These are phyloP conservation scores for Henckelia pumila DNA, from an alignment of 257 asterid species.

Conservation along the genomic window DNA sequence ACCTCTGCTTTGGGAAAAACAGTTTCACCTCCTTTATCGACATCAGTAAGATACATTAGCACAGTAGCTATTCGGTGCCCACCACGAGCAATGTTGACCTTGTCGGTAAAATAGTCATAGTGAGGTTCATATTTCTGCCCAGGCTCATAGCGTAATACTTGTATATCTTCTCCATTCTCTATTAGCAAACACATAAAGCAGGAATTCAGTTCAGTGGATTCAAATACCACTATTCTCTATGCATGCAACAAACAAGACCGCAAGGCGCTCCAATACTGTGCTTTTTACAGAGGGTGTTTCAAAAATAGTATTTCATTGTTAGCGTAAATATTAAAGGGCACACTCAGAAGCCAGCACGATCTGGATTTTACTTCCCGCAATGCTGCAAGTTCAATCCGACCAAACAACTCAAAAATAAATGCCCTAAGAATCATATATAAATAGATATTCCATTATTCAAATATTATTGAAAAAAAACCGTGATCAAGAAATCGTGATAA, in stretches of 20 bases:
- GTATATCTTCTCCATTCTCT: slow-evolving; percentile 97
- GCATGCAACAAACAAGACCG: not conserved
- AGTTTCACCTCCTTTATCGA: slow-evolving; percentile 94
- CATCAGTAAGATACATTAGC: slow-evolving; percentile 89
- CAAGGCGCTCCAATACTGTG: not conserved
- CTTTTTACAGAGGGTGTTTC: not conserved
- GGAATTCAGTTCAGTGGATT: slow-evolving; percentile 1
- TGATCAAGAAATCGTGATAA: slow-evolving; percentile 10
- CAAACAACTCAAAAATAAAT: not conserved
- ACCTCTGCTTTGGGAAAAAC: slow-evolving; percentile 96
- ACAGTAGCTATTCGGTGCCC: slow-evolving; percentile 95
- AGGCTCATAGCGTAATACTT: slow-evolving; percentile 82
- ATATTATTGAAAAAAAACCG: not conserved
- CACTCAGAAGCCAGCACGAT: not conserved
- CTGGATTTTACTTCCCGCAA: not conserved
- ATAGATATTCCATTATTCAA: slow-evolving; percentile 7
- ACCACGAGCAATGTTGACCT: slow-evolving; percentile 81
- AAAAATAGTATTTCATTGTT: not conserved
- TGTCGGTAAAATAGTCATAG: slow-evolving; percentile 74
- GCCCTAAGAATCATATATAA: slow-evolving; percentile 9
- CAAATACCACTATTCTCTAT: slow-evolving; percentile 13
- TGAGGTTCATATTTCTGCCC: slow-evolving; percentile 97
- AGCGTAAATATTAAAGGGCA: not conserved
- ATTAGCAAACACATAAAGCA: slow-evolving; percentile 23
- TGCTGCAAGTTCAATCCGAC: not conserved